Evolutionary conservation across 2,329 filamentous ascomycete genomes (phyloP), one percentile per base, ranked within the genome.

Genomic region (Exophiala calicioides): DNA sequence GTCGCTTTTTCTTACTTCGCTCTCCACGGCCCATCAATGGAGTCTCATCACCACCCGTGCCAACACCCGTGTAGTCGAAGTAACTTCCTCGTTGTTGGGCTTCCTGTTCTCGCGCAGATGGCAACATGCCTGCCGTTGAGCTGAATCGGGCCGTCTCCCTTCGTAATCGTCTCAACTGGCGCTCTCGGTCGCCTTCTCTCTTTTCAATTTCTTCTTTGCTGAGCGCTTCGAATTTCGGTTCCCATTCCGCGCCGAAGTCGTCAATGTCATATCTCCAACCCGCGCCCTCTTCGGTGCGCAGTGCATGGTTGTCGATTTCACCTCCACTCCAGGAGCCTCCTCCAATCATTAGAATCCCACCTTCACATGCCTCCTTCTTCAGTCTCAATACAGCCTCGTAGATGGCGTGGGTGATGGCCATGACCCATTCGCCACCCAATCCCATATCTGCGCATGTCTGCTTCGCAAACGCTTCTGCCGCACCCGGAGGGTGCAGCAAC

Each of bases 171-270:
- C 93, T 79, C 29, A 96, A 86, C 68, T 97, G 89, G 44, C 93
- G 78, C 68, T 98, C 93, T 31, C 93, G 81, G 64, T 98, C 93
- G 40, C 89, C 89, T 68, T 98, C 93, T 20, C 93, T 82, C 72
- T 95, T 95, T 69, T 98, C 93, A 43, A 98, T 97, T 63, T 98
- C 93, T 60, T 98, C 93, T 60, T 95, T 95, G 29, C 85, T 90
- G 2, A 98, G 71, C 0, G 79, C 76, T 65, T 91, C 88, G 6
- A 93, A 77, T 71, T 87, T 88, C 5, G 88, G 86, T 63, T 90
- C 86, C 88, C 88, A 93, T 52, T 87, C 84, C 55, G 88, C 85
- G 5, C 80, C 90, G 3, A 97, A 77, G 49, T 89, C 85, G 62
- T 97, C 93, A 2, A 89, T 88, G 57, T 98, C 93, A 64, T 96